Evolutionary conservation across 2,329 filamentous ascomycete species (phyloP).

Genomic region (Alternaria conjuncta): DNA sequence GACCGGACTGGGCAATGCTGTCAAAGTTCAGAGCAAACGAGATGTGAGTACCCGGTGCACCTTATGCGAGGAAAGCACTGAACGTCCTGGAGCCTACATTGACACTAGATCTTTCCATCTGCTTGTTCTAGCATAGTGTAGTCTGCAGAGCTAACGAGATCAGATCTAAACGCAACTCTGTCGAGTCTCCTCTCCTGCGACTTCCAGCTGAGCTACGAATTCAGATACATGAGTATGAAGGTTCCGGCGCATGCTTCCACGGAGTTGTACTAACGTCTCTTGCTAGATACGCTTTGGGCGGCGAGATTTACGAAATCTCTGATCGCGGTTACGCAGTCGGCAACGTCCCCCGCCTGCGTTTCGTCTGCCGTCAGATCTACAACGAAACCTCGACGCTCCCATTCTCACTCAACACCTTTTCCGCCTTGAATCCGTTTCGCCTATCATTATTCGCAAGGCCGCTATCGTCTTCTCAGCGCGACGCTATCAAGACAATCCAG

Average conservation of each 20-base stretch:
- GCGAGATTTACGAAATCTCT: background rate
- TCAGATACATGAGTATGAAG: background rate
- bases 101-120: background rate
- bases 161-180: background rate
- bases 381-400: background rate
- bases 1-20: background rate
- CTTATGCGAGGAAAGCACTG: background rate
- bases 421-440: rapidly evolving
- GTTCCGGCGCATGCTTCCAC: background rate
- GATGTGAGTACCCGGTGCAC: background rate
- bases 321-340: background rate
- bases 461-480: background rate
- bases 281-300: background rate
- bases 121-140: background rate
- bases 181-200: background rate
- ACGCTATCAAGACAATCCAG: background rate
- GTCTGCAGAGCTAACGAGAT: background rate
- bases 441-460: rapidly evolving
- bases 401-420: background rate
- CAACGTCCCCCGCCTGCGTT: background rate
- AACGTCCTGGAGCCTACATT: background rate
- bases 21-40: background rate
- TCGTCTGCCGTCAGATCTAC: background rate
- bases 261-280: background rate
- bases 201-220: background rate